Conservation (phyloP, 805 yeast species). For the Blastobotrys muscicola region DNA sequence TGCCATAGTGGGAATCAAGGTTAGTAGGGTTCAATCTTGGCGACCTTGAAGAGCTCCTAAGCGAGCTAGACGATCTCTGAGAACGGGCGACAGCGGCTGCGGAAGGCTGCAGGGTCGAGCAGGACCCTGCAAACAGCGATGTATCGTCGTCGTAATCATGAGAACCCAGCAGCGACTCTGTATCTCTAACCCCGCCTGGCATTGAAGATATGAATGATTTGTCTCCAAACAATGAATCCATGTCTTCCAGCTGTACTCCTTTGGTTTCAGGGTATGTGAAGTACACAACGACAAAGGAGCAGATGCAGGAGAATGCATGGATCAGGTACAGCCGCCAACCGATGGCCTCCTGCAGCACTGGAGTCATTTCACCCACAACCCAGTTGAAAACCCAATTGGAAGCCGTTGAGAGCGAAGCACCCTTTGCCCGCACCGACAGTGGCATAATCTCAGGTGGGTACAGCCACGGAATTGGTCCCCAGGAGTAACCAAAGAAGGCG, state of each 20-base stretch:
- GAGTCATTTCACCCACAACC: conserved; percentile 86
- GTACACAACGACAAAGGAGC: conserved; percentile 65
- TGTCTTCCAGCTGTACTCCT: conserved; percentile 80
- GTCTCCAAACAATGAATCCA: conserved; percentile 85
- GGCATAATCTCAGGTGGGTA: conserved; percentile 84
- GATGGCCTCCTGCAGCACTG: conserved; percentile 66
- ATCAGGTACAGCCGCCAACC: conserved; percentile 74
- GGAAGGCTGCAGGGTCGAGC: conserved; percentile 18
- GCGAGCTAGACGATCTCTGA: conserved; percentile 6
- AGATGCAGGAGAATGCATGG: conserved; percentile 68
- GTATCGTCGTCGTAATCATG: conserved; percentile 11
- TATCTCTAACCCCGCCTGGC: neutral
- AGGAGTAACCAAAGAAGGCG: conserved; percentile 74
- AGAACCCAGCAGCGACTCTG: conserved; percentile 12
- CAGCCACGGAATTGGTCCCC: conserved; percentile 95
- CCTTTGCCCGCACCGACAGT: conserved; percentile 73
- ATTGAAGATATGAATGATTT: conserved; percentile 25
- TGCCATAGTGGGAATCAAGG: too few species aligned
- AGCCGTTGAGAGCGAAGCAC: conserved; percentile 85
- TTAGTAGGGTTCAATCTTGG: too few species aligned
- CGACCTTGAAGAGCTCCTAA: neutral
- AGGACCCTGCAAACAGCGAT: conserved; percentile 9
- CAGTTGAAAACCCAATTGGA: conserved; percentile 91
- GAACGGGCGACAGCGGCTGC: conserved; percentile 20
- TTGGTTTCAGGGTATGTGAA: conserved; percentile 81